Evolutionary conservation across 1,284 basidiomycete genomes (phyloP), one percentile per base, ranked within the genome.

Genomic region (Amylostereum chailletii): DNA sequence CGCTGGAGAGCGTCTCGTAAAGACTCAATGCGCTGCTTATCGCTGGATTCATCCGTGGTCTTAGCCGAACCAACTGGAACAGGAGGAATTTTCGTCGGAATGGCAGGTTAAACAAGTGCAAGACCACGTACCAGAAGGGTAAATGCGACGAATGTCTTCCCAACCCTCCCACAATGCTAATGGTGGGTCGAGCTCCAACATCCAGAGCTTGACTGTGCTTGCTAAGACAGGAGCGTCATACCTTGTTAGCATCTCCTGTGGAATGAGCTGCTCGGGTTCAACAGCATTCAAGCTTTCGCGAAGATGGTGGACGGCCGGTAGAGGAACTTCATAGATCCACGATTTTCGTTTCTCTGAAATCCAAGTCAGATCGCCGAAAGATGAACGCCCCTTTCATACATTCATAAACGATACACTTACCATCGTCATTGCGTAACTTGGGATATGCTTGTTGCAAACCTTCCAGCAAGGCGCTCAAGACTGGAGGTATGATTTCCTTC

Each of bases 261-360:
- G 71, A 53, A 91, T 79, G 27, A 82, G 73, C 46, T 83, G 74
- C 5, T 80, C 80, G 19, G 79, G 70, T 4, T 80, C 79, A 8
- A 90, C 67, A 27, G 77, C 78, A 61, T 95, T 94, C 52, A 96
- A 72, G 2, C 76, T 76, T 62, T 90, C 86, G 52, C 94, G 83
- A 7, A 96, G 78, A 55, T 86, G 83, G 60, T 96, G 94, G 4
- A 86, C 77, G 32, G 83, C 80, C 3, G 79, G 71, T 27, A 97
- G 75, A 1, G 93, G 90, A 2, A 94, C 90, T 57, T 90, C 84
- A 62, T 96, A 95, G 53, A 97, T 90, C 94, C 94, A 97, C 1
- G 83, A 74, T 68, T 87, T 91, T 54, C 94, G 82, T 63, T 83
- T 87, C 65, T 95, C 94, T 83, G 60, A 40, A 39, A 42, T 7